phyloP scores from a whole-genome alignment of 352 stramenopile species.

The Globisporangium carolinianum region DNA sequence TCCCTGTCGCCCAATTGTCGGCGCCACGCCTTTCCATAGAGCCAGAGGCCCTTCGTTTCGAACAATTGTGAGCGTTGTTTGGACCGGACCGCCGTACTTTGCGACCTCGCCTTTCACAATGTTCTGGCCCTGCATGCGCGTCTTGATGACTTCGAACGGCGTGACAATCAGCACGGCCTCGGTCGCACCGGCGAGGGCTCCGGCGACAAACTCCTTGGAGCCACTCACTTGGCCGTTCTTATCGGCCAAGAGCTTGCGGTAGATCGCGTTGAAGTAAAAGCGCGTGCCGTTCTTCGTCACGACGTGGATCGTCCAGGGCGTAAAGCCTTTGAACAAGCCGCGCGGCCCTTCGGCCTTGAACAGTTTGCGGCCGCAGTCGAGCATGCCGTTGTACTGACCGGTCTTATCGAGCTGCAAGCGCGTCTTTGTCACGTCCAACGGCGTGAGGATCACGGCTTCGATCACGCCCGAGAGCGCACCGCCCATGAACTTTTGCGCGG shows the following conservation, averaged over 20 bases:
- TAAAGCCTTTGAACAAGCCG: slow-evolving; percentile 86
- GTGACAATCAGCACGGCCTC: slow-evolving; percentile 97
- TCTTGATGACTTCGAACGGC: slow-evolving; percentile 98
- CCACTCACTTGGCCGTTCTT: slow-evolving; percentile 78
- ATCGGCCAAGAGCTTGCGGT: slow-evolving; percentile 66
- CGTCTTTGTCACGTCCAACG: slow-evolving; percentile 87
- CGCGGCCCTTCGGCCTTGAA: slow-evolving; percentile 65
- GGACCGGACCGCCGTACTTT: slow-evolving; percentile 87
- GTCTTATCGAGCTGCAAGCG: slow-evolving; percentile 85
- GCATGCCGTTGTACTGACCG: slow-evolving; percentile 81
- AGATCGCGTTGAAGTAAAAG: slow-evolving; percentile 88
- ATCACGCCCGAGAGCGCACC: slow-evolving; percentile 82
- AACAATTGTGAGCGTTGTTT: slow-evolving; percentile 90
- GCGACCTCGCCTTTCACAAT: slow-evolving; percentile 67
- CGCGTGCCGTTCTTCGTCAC: slow-evolving; percentile 88
- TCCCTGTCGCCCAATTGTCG: slow-evolving; percentile 96
- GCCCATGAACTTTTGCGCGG: slow-evolving; percentile 70
- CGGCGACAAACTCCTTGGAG: slow-evolving; percentile 82
- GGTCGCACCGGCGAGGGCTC: slow-evolving; percentile 90
- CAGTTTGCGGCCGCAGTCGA: slow-evolving; percentile 82
- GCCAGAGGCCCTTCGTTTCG: slow-evolving; percentile 91
- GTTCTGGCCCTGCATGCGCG: slow-evolving; percentile 93
- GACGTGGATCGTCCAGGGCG: slow-evolving; percentile 85
- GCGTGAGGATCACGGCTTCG: slow-evolving; percentile 80
- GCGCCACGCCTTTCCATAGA: slow-evolving; percentile 94